Base-by-base conservation (phyloP, 1,284 basidiomycete genomes). In the Phaffia rhodozyma region DNA sequence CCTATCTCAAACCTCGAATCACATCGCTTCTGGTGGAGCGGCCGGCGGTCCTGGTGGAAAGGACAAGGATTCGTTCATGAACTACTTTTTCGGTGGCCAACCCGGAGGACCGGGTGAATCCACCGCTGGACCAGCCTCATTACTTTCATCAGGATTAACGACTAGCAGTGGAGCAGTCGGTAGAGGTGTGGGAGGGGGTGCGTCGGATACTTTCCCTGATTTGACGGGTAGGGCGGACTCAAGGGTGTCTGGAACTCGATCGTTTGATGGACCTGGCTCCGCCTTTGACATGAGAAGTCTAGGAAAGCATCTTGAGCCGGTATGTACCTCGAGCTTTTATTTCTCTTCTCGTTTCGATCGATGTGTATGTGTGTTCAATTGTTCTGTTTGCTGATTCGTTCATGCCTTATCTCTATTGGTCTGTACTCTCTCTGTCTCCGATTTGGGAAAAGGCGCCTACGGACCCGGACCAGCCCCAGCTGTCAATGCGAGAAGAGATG, bases 231-330 rank as follows among this genome's bases (percentile, higher is more conserved):
- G 77, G 69, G 60, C 67, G 58, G 62, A 43, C 52, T 71, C 82
- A 81, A 82, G 53, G 81, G 87, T 58, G 89, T 91, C 71, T 86
- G 84, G 61, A 86, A 80, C 72, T 16, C 38, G 38, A 43, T 43
- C 38, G 38, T 43, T 65, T 30, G 63, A 65, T 23, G 53, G 58
- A 27, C 54, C 53, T 18, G 58, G 58, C 70, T 88, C 92, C 57
- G 92, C 90, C 49, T 97, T 85, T 75, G 93, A 98, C 75, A 98
- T 99, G 96, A 97, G 93, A 82, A 94, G 91, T 72, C 79, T 98
- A 58, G 91, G 93, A 66, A 93, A 88, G 78, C 94, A 99, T 71
- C 88, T 94, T 67, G 91, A 93, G 76, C 86, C 88, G 69, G 87
- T 91, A 70, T 80, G 87, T 83, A 5, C 51, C 6, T 30, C 2